These are phyloP conservation scores for Striga asiatica DNA, from an alignment of 257 asterid genomes.

Conservation along the genomic window DNA sequence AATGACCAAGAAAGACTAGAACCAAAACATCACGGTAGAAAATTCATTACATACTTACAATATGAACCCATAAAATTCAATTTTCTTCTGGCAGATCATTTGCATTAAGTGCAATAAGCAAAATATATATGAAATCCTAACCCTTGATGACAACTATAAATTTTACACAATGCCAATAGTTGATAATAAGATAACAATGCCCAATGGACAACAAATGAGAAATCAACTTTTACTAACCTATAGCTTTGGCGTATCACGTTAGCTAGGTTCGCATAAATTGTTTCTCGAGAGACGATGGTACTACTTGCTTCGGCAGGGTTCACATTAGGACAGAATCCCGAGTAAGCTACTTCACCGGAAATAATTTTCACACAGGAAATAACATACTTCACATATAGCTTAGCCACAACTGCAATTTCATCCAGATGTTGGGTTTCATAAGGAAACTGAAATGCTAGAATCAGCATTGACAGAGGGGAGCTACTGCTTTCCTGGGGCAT, in stretches of 20 bases:
- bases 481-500: not conserved
- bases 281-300: conserved; percentile 10
- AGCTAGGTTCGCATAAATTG: conserved; percentile 17
- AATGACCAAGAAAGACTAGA: conserved; percentile 8
- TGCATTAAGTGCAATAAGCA: not conserved
- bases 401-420: conserved; percentile 25
- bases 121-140: not conserved
- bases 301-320: conserved; percentile 10
- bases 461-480: conserved; percentile 12
- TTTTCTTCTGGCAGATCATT: not conserved
- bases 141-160: not conserved
- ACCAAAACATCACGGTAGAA: no score
- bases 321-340: no score
- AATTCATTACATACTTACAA: not conserved
- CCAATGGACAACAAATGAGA: not conserved
- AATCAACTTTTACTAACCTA: conserved; percentile 21
- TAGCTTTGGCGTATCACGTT: conserved; percentile 26
- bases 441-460: conserved; percentile 38
- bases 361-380: conserved; percentile 18
- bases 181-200: not conserved
- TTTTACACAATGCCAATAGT: not conserved
- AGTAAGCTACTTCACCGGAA: conserved; percentile 14
- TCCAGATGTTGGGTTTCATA: conserved; percentile 22
- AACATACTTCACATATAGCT: conserved; percentile 18
- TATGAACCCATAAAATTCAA: not conserved